phyloP scores from a whole-genome alignment of 495 filamentous ascomycete genomes.

The Paragyromitra xinjiangensis region DNA sequence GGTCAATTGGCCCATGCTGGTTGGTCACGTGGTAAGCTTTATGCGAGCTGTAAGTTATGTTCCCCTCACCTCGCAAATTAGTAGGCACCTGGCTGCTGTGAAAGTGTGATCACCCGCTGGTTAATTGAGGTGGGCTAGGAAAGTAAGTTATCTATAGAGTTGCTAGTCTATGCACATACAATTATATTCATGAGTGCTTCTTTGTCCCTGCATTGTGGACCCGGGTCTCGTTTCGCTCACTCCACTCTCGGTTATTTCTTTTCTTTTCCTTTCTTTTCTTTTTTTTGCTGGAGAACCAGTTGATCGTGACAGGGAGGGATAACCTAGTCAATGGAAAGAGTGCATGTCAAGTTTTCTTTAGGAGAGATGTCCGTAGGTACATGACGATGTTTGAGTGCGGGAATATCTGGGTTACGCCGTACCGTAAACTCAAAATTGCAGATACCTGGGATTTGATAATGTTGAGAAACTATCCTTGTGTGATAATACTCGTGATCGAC shows the following conservation, averaged over 20 bases:
- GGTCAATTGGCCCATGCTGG: background rate
- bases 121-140: conserved; percentile 29
- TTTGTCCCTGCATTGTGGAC: conserved; percentile 31
- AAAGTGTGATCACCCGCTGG: conserved; percentile 38
- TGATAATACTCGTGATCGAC: conserved; percentile 34
- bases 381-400: conserved; percentile 37
- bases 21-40: conserved; percentile 22
- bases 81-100: conserved; percentile 12
- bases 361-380: conserved; percentile 39
- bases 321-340: conserved; percentile 12
- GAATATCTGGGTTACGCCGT: conserved; percentile 6
- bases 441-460: conserved; percentile 9
- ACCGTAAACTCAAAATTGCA: conserved; percentile 39
- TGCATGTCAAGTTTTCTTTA: conserved; percentile 13
- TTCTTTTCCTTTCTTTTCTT: background rate
- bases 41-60: conserved; percentile 3
- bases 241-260: conserved; percentile 24
- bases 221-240: conserved; percentile 24
- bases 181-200: background rate
- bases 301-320: conserved; percentile 21
- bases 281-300: conserved; percentile 10
- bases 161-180: background rate
- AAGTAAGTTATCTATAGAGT: conserved; percentile 24
- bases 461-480: conserved; percentile 20
- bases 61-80: conserved; percentile 1